These are phyloP conservation scores for Paecilomyces formosus DNA, from an alignment of 2,329 filamentous ascomycete species.

Conservation along the genomic window DNA sequence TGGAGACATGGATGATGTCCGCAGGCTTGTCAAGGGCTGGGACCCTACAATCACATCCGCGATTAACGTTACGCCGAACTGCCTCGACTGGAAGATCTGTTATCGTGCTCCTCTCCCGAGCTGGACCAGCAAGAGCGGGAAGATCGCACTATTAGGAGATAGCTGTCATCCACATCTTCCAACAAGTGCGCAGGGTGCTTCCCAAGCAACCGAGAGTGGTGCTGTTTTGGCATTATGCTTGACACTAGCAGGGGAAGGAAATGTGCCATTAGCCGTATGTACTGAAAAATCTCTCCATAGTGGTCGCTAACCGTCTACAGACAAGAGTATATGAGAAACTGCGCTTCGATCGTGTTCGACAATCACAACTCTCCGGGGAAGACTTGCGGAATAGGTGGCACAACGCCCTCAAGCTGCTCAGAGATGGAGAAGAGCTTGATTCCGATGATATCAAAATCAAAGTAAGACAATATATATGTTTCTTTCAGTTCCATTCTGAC, in stretches of 20 bases:
- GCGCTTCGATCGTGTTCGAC: conserved; percentile 15
- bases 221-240: conserved; percentile 5
- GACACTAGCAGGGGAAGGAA: conserved; percentile 5
- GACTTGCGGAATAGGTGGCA: conserved; percentile 17
- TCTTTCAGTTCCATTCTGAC: not conserved
- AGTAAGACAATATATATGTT: conserved; percentile 5
- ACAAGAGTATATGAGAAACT: conserved; percentile 16
- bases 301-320: not conserved
- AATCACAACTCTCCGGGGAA: conserved; percentile 14
- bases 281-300: conserved; percentile 5
- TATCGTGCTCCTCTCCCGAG: conserved; percentile 1
- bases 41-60: conserved; percentile 14
- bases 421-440: conserved; percentile 30
- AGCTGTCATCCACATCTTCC: not conserved
- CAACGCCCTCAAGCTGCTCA: conserved; percentile 9
- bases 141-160: not conserved
- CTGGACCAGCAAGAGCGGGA: not conserved
- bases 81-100: conserved; percentile 8
- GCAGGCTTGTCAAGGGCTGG: conserved; percentile 5
- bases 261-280: conserved; percentile 6
- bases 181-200: not conserved
- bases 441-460: conserved; percentile 41
- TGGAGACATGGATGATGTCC: conserved; percentile 6
- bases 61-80: conserved; percentile 12
- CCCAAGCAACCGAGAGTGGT: not conserved